Evolutionary conservation across 371 early-diverging fungal species (phyloP), one percentile per base, ranked within the genome.

Genomic region (Phascolomyces articulosus): DNA sequence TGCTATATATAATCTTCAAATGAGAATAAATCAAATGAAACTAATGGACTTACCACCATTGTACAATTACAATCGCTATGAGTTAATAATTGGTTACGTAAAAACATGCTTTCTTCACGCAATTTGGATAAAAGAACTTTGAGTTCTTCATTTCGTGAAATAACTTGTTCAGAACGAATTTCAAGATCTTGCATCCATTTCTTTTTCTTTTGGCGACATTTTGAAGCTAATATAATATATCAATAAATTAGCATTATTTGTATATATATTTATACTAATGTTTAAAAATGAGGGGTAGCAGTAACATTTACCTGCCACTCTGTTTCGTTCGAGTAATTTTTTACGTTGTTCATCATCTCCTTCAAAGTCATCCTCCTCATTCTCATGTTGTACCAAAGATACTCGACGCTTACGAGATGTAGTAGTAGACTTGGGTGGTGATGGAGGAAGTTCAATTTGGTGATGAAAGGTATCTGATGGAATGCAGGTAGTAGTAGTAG

Each of bases 181-280:
- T 91, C 87, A n/a, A 93, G 85, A 28, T 89, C 86, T 69, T 84
- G 76, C 70, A 90, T 74, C 87, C 89, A 90, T 61, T 77, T 68
- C 74, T 93, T 93, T 69, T 91, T 91, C 77, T 90, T 91, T 75
- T 90, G 91, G 55, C 93, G 82, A 66, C 92, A 93, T 73, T 91
- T 91, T 29, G 83, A 86, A 6, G 93, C 93, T 61, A 34, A 23
- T 9, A 54, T 11, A 28, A 54, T 26, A 20, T n/a, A 7, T 23
- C 16, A 21, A 23, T 8, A 40, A 15, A 38, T 15, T 47, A 47
- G 9, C 2, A 54, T 56, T 16, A 16, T 47, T 20, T 47, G 47
- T 47, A n/a, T n/a, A n/a, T n/a, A n/a, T n/a, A n/a, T n/a, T n/a
- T n/a, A n/a, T n/a, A n/a, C n/a, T n/a, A n/a, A n/a, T 47, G 21